Evolutionary conservation across 768 basidiomycete genomes (phyloP).

Genomic region (Favolaschia claudopus): DNA sequence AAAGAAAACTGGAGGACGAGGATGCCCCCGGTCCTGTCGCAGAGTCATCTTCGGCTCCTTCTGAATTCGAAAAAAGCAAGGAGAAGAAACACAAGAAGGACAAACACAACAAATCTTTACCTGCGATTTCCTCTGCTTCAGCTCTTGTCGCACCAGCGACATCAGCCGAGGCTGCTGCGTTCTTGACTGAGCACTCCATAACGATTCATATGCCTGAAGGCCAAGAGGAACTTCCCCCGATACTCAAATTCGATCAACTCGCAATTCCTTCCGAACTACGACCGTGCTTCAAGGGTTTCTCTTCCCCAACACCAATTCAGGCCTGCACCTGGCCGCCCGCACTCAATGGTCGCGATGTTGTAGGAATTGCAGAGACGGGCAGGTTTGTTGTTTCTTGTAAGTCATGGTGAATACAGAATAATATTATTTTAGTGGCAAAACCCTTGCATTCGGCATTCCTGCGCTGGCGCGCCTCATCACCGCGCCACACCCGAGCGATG

Average conservation of each 20-base stretch:
- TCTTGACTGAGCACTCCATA: conserved; percentile 75
- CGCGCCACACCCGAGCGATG: conserved; percentile 37
- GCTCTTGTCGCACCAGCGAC: conserved; percentile 32
- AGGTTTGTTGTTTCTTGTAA: conserved; percentile 51
- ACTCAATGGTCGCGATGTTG: conserved; percentile 82
- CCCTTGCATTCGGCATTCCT: conserved; percentile 94
- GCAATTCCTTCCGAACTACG: conserved; percentile 68
- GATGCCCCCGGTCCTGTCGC: conserved; percentile 28
- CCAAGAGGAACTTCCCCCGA: conserved; percentile 60
- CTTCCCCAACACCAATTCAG: conserved; percentile 94
- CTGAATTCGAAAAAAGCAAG: conserved; percentile 23
- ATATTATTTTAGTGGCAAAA: conserved; percentile 78
- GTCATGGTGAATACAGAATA: neutral
- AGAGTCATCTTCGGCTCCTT: conserved; percentile 4
- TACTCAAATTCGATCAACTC: conserved; percentile 79
- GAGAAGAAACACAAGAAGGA: conserved; percentile 43
- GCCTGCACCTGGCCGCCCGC: conserved; percentile 94
- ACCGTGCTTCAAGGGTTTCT: conserved; percentile 72
- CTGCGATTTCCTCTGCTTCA: conserved; percentile 32
- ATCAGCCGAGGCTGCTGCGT: conserved; percentile 60
- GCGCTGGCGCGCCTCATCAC: conserved; percentile 75
- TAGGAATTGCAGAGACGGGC: conserved; percentile 97
- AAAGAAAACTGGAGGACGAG: conserved; percentile 44
- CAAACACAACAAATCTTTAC: conserved; percentile 35
- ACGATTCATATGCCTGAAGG: conserved; percentile 67